Base-by-base conservation (phyloP, 768 basidiomycete genomes). In the Calocera viscosa region DNA sequence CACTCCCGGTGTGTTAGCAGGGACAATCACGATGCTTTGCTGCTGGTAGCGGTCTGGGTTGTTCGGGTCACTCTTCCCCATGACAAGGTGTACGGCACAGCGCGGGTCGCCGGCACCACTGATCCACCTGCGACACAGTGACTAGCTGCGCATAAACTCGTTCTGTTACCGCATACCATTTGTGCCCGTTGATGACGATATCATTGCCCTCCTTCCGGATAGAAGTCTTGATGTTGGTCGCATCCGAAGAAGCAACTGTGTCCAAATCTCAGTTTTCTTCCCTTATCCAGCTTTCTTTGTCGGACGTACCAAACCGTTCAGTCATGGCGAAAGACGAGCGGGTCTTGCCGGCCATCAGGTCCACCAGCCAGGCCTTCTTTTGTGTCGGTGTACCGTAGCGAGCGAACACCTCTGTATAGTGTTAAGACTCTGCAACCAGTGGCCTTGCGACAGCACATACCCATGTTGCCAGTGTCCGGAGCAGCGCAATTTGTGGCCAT, bases 401-500 rank as follows among this genome's bases (percentile, higher is more conserved):
- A 35, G 96, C 96, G 68, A 99, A 81, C 24, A 99, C 93, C 91
- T 99, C 94, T 94, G 79, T 26, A 24, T 7, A 8, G 26, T 2
- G 68, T 47, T 22, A 65, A 19, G 30, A 43, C 28, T 41, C 32
- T n/a, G 32, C 19, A 22, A 49, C 28, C 39, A 35, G 11, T 53
- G 26, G 41, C 43, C 60, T 40, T 49, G n/a, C 11, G 12, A 22
- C 64, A 71, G 5, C 8, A 76, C 83, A 39, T 71, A 91, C 92
- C 93, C 94, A 97, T 97, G 76, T 97, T 97, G 1, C 94, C 95
- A 17, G 95, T 98, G 76, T 98, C 95, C 33, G 95, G 95, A 16
- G 94, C 94, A 28, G 94, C 86, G 77, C 94, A 98, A 73, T 99
- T 99, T 66, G 90, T 86, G 14, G 83, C 85, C 78, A 97, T 88